Base-by-base conservation (phyloP, 768 basidiomycete species). In the Roridomyces roridus region DNA sequence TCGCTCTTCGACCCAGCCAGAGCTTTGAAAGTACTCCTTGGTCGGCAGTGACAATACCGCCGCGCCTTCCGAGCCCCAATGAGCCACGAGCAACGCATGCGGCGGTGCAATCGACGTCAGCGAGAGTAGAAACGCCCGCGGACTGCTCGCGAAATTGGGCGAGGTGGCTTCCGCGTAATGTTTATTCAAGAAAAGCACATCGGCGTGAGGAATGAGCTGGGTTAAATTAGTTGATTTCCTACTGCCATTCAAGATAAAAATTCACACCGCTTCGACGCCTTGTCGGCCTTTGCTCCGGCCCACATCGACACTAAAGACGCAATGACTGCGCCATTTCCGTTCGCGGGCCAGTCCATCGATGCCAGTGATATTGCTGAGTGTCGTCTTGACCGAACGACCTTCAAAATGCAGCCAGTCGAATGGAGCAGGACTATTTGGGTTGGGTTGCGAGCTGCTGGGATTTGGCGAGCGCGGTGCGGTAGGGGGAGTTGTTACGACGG, bases 341-440 rank as follows among this genome's bases (percentile, higher is more conserved):
- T 94, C 92, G 3, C 87, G 82, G 5, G 91, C 91, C 29, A 94
- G 83, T 10, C 91, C 89, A 61, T 94, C 92, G 40, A 94, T 63
- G 6, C 92, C 92, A 26, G 84, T 79, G 26, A 94, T 83, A 66
- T 94, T 94, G 63, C 78, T 86, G 24, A 91, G 71, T 5, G 91
- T 94, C 10, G 89, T 92, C 70, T 89, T 91, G 28, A 89, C 85
- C 0, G 84, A 88, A 3, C 92, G 77, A 5, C 91, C 92, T 64
- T 94, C 92, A 57, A 94, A 90, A 65, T 94, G 91, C 6, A 94
- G 72, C 90, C 92, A 92, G 62, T 94, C 89, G 49, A 94, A 89
- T 0, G 91, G 92, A 0, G 91, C 89, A 0, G 87, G 87, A 45
- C 84, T 87, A 57, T 82, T 79, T 8, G 79, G 77, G 52, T 78